Base-by-base conservation (phyloP, 2,329 filamentous ascomycete genomes). In the Penicillium sp. region DNA sequence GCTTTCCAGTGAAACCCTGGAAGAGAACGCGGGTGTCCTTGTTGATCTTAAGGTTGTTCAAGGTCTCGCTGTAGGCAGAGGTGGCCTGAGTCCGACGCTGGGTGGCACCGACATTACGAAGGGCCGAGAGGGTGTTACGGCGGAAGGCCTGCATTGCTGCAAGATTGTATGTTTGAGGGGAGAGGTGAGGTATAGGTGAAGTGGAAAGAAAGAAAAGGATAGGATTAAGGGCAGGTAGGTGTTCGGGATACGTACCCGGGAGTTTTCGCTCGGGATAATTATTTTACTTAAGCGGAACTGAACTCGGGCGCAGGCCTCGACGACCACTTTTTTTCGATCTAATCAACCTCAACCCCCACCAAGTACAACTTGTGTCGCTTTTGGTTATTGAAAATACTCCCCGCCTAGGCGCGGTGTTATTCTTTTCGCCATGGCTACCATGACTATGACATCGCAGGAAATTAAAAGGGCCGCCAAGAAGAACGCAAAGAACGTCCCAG, bases 1-100 rank as follows among this genome's bases (percentile, higher is more conserved):
- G 92, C 84, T 91, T 94, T 77, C 93, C 93, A 57, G 93, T 97
- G 79, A 97, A 97, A 68, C 94, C 94, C 82, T 99, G 94, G 83
- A 86, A 97, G 72, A 97, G 82, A 68, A 99, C 91, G 82, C 94
- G 95, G 71, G 94, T 99, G 68, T 97, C 88, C 76, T 82, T 75
- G 79, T 92, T 96, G 83, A 97, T 93, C 80, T 91, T 89, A 73
- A 97, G 86, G 84, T 97, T 97, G 73, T 88, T 81, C 75, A 88
- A 82, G 59, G 90, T 93, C 71, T 85, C 77, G 68, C 87, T 79
- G 77, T 93, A 93, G 62, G 86, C 85, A 66, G 86, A 85, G 62
- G 83, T 83, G 66, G 83, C 79, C 52, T 89, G 88, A 75, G 89
- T 88, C 77, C 91, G 88, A 75, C 86, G 85, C 73, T 88, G 84